Evolutionary conservation across 2,329 filamentous ascomycete genomes (phyloP), one percentile per base, ranked within the genome.

Genomic region (Cladosporium sp.): DNA sequence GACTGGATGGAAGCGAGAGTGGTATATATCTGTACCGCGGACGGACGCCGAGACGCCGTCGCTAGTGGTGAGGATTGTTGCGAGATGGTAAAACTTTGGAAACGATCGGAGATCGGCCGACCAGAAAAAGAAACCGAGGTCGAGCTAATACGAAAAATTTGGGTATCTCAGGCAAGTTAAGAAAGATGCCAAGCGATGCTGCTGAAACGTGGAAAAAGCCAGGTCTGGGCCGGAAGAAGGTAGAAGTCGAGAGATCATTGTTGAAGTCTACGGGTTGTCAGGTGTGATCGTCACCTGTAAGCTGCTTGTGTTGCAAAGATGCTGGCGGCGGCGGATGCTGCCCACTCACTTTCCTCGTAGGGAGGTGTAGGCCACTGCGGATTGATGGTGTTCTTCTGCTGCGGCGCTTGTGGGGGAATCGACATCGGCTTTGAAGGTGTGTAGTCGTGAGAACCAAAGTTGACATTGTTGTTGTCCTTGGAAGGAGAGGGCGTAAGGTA

Each of bases 321-420:
- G 75, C 88, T 92, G 5, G 90, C 88, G 11, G 91, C 85, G 30
- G 90, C 89, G 42, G 89, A 88, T 8, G 88, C 86, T 17, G 88
- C 91, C 93, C 92, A 97, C 72, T 96, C 92, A 63, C 87, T 87
- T 67, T 96, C 92, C 69, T 96, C 92, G 66, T 97, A 96, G 3
- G 94, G 93, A 20, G 94, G 94, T 15, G 94, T 97, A 3, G 92
- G 93, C 88, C 92, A 97, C 76, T 96, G 94, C 39, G 86, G 81
- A 57, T 80, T 71, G 36, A 71, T 75, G 20, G 78, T 76, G 58
- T 77, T 70, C 57, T 80, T 75, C 64, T 82, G 73, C 61, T 80
- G 76, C 12, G 75, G 77, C 68, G 78, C 77, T 47, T 83, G 82
- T 70, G 85, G 84, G 68, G 81, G 80, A 57, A 90, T 85, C 65